phyloP scores from a whole-genome alignment of 2,329 filamentous ascomycete species.

The Cordyceps javanica region DNA sequence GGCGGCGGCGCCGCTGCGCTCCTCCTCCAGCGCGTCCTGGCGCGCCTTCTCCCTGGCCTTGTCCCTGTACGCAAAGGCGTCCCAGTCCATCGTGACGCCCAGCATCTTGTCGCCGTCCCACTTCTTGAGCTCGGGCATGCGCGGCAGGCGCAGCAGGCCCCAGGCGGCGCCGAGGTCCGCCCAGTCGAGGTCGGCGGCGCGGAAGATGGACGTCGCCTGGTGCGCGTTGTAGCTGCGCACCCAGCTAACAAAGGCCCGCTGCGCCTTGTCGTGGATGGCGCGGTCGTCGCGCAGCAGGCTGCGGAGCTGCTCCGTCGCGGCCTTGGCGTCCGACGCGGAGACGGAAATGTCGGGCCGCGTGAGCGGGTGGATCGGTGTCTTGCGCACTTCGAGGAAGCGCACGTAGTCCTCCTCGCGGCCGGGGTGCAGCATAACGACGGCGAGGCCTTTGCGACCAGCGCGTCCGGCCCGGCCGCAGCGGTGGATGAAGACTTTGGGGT shows the following conservation, averaged over 20 bases:
- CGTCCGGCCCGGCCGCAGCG: constrained; percentile 84
- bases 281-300: constrained; percentile 45
- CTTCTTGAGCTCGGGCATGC: constrained; percentile 82
- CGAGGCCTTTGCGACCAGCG: constrained; percentile 79
- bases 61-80: constrained; percentile 64
- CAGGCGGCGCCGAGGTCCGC: constrained; percentile 71
- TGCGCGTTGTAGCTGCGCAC: constrained; percentile 88
- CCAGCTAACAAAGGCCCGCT: constrained; percentile 90
- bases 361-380: constrained; percentile 71
- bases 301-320: constrained; percentile 55
- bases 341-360: constrained; percentile 49
- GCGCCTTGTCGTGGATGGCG: constrained; percentile 75
- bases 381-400: constrained; percentile 76
- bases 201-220: constrained; percentile 86
- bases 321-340: constrained; percentile 54
- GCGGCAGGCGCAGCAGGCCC: constrained; percentile 80
- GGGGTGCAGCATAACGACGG: constrained; percentile 77
- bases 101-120: constrained; percentile 64
- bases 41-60: constrained; percentile 63
- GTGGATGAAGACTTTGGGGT: constrained; percentile 94
- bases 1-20: constrained; percentile 32
- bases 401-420: constrained; percentile 88
- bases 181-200: constrained; percentile 78
- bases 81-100: constrained; percentile 60
- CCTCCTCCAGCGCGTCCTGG: constrained; percentile 47